These are phyloP conservation scores for Perilla frutescens DNA, from an alignment of 257 asterid genomes.

Conservation along the genomic window DNA sequence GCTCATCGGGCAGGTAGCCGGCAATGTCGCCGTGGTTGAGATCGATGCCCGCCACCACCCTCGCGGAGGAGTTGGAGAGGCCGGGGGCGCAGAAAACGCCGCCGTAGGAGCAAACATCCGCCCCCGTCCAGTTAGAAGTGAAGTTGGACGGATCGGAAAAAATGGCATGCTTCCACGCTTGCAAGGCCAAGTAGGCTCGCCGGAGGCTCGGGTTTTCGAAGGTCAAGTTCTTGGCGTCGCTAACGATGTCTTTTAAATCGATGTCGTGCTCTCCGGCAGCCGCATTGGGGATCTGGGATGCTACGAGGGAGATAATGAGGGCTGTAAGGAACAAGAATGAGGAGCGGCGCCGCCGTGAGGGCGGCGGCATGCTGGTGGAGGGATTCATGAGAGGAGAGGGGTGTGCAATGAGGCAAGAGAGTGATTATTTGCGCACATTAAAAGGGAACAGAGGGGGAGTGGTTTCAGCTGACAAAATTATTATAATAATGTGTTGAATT, in stretches of 20 bases:
- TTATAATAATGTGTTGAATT: conserved; percentile 33
- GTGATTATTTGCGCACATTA: conserved; percentile 40
- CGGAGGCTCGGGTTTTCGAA: conserved; percentile 55
- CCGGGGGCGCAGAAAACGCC: conserved; percentile 59
- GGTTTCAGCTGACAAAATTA: conserved; percentile 36
- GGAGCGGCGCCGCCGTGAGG: conserved; percentile 39
- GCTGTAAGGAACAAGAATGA: conserved; percentile 5
- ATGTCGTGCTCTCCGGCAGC: conserved; percentile 31
- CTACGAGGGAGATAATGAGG: conserved; percentile 32
- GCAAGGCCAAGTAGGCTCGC: conserved; percentile 62
- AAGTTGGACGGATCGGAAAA: conserved; percentile 63
- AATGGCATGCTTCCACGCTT: conserved; percentile 56
- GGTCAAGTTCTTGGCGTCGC: conserved; percentile 32
- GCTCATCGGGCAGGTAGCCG: conserved; percentile 54
- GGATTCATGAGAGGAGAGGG: conserved; percentile 36
- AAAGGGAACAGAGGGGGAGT: conserved; percentile 35
- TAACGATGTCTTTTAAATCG: conserved; percentile 22
- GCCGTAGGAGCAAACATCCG: conserved; percentile 53
- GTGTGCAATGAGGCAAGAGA: conserved; percentile 20
- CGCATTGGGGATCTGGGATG: conserved; percentile 33
- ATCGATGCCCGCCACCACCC: conserved; percentile 61
- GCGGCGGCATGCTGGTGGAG: conserved; percentile 39
- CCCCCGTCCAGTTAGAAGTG: conserved; percentile 53
- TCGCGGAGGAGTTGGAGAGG: conserved; percentile 32
- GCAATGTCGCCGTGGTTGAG: conserved; percentile 63